Conservation (phyloP, 2,329 filamentous ascomycete genomes). For the Bertia moriformis region DNA sequence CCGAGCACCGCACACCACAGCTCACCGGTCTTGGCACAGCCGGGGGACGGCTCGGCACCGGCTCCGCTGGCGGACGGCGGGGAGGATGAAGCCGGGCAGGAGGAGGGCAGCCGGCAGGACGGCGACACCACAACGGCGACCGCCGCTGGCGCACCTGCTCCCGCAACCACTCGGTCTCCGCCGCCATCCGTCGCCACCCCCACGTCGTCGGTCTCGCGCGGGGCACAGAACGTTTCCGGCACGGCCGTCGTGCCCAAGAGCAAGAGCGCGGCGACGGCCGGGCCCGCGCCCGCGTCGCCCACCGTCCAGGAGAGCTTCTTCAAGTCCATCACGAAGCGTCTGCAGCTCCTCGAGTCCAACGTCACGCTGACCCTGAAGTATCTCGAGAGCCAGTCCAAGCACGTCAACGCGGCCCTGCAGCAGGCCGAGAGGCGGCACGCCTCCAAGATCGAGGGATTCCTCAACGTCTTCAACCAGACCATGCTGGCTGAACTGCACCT, state of each 20-base stretch:
- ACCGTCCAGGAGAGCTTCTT: constrained; percentile 96
- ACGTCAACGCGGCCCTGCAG: constrained; percentile 73
- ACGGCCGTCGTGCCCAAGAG: constrained; percentile 15
- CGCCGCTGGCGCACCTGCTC: too few species aligned
- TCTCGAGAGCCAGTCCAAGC: constrained; percentile 87
- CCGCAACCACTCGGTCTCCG: too few species aligned
- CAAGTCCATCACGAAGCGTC: constrained; percentile 84
- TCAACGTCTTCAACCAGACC: constrained; percentile 74
- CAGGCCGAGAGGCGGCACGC: constrained; percentile 80
- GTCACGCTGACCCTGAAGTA: constrained; percentile 87
- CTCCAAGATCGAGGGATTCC: constrained; percentile 66
- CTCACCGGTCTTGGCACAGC: too few species aligned
- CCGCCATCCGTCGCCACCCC: constrained; percentile 12
- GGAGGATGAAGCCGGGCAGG: too few species aligned
- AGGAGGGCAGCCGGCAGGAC: too few species aligned
- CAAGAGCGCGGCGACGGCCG: constrained; percentile 17
- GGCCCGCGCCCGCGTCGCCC: constrained; percentile 42
- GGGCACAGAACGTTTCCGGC: constrained; percentile 9
- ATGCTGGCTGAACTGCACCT: constrained; percentile 68
- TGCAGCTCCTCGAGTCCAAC: constrained; percentile 82
- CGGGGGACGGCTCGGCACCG: too few species aligned
- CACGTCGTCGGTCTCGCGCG: constrained; percentile 10
- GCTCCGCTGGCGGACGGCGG: too few species aligned
- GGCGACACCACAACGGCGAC: too few species aligned
- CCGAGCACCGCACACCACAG: too few species aligned